Base-by-base conservation (phyloP, 768 basidiomycete species). In the Gelatoporia subvermispora region DNA sequence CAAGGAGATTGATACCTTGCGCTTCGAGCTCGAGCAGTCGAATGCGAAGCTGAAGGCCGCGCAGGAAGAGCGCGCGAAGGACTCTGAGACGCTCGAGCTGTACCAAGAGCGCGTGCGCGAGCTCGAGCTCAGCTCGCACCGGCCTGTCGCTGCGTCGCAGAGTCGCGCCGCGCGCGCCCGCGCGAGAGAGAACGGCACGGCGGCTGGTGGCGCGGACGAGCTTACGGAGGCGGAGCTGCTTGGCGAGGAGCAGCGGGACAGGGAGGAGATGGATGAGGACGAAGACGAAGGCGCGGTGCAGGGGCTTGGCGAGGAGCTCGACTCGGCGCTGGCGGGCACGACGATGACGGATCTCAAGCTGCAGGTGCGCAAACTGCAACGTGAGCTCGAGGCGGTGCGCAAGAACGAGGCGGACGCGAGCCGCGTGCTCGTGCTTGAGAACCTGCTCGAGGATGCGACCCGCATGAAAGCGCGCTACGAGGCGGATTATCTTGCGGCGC, bases 321-420 rank as follows among this genome's bases (percentile, higher is more conserved):
- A 93, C 50, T 83, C 93, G 55, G 90, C 90, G 0, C 75, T 92
- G 38, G 65, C 79, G 22, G 89, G 90, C 21, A 88, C 83, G 41
- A 92, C 87, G 10, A 93, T 85, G 82, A 98, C 93, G 1, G 91
- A 93, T 62, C 71, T 97, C 53, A 96, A 94, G 63, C 72, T 97
- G 23, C 85, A 90, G 61, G 80, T 97, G 43, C 81, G 85, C 51
- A 84, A 81, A 51, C 75, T 97, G 23, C 73, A 88, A 62, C 72
- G 92, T 21, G 92, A 97, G 62, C 73, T 98, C 25, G 83, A 85
- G 42, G 77, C 81, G 4, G 76, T 85, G 25, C 75, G 75, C 65
- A 82, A 81, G 65, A 85, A 88, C 52, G 84, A 87, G 58, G 85
- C 72, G 5, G 90, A 93, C 60, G 75, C 82, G 7, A 88, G 85